These are phyloP conservation scores for Phytophthora pisi DNA, from an alignment of 352 stramenopile species.

Conservation along the genomic window DNA sequence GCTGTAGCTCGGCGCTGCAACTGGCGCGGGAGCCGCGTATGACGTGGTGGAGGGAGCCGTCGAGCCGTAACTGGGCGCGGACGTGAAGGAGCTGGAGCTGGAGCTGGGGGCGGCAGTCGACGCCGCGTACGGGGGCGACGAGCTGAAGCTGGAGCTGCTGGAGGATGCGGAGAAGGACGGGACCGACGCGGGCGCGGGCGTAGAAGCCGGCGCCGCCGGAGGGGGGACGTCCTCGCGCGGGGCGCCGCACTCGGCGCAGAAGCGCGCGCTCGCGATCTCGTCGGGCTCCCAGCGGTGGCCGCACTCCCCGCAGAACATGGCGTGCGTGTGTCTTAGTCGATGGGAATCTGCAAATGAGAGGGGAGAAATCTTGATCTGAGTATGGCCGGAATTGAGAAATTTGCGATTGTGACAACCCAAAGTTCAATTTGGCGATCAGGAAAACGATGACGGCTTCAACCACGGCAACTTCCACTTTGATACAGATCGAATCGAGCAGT, in stretches of 20 bases:
- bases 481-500: neutral
- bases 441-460: slow-evolving; percentile 25
- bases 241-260: slow-evolving; percentile 83
- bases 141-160: slow-evolving; percentile 20
- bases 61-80: slow-evolving; percentile 22
- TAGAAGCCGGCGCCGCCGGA: slow-evolving; percentile 9
- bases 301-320: slow-evolving; percentile 86
- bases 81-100: neutral
- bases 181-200: slow-evolving; percentile 6
- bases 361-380: slow-evolving; percentile 21
- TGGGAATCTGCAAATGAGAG: slow-evolving; percentile 32
- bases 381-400: slow-evolving; percentile 10
- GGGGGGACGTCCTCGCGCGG: slow-evolving; percentile 64
- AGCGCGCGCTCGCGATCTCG: slow-evolving; percentile 79
- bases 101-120: slow-evolving; percentile 12
- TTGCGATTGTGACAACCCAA: slow-evolving; percentile 13
- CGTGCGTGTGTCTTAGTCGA: slow-evolving; percentile 8
- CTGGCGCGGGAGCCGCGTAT: slow-evolving; percentile 6
- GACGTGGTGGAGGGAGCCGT: slow-evolving; percentile 13
- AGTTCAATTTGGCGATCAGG: slow-evolving; percentile 18
- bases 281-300: slow-evolving; percentile 80
- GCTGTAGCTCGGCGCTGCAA: neutral
- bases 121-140: slow-evolving; percentile 9
- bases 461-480: neutral
- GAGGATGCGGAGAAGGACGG: slow-evolving; percentile 5